Evolutionary conservation across 257 asterid species (phyloP).

Genomic region (Coffea eugenioides): DNA sequence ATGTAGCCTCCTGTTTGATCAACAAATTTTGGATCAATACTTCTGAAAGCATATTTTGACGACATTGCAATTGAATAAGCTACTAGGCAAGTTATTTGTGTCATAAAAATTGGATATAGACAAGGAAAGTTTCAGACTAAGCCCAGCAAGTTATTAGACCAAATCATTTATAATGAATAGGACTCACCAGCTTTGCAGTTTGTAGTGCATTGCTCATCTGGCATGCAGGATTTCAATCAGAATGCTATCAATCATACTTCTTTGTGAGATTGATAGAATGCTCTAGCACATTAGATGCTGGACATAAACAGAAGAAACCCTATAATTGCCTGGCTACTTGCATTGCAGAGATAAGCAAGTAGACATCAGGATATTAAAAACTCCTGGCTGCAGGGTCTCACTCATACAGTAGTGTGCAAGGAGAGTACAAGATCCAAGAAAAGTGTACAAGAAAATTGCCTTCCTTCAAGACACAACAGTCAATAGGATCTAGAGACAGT

Average conservation of each 20-base stretch:
- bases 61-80: not conserved
- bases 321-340: not conserved
- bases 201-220: too few relatives aligned
- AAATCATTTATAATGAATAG: too few relatives aligned
- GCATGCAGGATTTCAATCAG: too few relatives aligned
- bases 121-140: too few relatives aligned
- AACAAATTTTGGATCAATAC: not conserved
- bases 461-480: too few relatives aligned
- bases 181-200: too few relatives aligned
- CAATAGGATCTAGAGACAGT: too few relatives aligned
- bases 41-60: too few relatives aligned
- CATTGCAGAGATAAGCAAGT: too few relatives aligned
- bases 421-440: too few relatives aligned
- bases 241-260: not conserved
- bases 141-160: not conserved
- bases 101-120: not conserved
- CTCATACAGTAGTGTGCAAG: too few relatives aligned
- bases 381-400: not conserved
- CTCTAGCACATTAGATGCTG: not conserved
- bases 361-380: not conserved
- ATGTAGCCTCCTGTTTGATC: not conserved
- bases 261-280: not conserved
- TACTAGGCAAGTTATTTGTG: not conserved
- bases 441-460: too few relatives aligned
- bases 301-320: not conserved